phyloP scores from a whole-genome alignment of 768 basidiomycete genomes.

The Naganishia onofrii region DNA sequence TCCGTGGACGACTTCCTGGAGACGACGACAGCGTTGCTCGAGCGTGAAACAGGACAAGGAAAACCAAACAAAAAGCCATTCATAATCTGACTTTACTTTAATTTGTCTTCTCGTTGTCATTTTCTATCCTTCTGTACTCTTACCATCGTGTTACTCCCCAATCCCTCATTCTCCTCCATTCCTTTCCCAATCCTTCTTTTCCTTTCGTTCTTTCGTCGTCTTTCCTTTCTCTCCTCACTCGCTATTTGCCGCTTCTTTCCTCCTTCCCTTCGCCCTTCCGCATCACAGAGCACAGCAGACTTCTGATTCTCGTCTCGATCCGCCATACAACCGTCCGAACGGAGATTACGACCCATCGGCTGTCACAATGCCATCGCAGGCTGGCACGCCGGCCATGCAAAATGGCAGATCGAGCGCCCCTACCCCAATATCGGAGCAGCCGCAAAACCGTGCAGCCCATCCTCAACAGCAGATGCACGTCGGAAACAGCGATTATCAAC shows the following conservation, averaged over 20 bases:
- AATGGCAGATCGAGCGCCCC: constrained; percentile 34
- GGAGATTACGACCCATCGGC: constrained; percentile 45
- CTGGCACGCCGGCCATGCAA: constrained; percentile 45
- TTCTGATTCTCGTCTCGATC: constrained; percentile 35
- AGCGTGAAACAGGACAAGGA: constrained; percentile 5
- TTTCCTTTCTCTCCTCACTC: background rate
- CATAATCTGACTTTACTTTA: constrained; percentile 17
- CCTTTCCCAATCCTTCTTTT: background rate
- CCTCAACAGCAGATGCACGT: constrained; percentile 31
- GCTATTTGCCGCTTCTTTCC: background rate
- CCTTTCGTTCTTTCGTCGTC: background rate
- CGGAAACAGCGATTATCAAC: constrained; percentile 24
- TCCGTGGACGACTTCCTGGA: background rate
- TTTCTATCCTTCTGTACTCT: background rate
- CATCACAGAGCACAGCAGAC: constrained; percentile 29
- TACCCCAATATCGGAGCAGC: constrained; percentile 39
- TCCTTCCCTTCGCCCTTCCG: background rate
- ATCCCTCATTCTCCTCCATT: background rate
- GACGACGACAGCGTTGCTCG: background rate
- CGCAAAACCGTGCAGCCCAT: constrained; percentile 26
- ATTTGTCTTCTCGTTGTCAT: constrained; percentile 17
- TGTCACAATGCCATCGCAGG: constrained; percentile 44
- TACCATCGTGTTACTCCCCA: background rate
- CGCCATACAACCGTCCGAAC: constrained; percentile 28
- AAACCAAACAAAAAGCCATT: background rate